Percentiles rank a stretch among this genome's conserved stretches.
These are phyloP conservation scores for Leccinum fuscescens DNA, from an alignment of 1,284 basidiomycete genomes.

Conservation along the genomic window DNA sequence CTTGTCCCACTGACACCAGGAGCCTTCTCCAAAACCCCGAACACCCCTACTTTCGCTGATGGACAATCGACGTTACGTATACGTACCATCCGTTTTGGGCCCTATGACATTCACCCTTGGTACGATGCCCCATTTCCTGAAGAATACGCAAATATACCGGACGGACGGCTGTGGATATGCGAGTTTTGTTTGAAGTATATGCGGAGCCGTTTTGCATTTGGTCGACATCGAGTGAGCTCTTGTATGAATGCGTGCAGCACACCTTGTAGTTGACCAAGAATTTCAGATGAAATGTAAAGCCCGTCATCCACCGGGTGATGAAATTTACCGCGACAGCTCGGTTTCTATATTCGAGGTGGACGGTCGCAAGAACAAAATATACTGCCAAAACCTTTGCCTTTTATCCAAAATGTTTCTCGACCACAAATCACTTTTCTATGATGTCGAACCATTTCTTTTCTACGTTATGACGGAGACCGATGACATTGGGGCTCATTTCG, in stretches of 20 bases:
- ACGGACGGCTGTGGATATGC: constrained; percentile 94
- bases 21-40: constrained; percentile 30
- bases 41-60: constrained; percentile 24
- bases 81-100: constrained; percentile 89
- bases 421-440: constrained; percentile 99
- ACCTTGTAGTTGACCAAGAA: constrained; percentile 21
- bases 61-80: constrained; percentile 61
- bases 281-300: constrained; percentile 89
- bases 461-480: constrained; percentile 96
- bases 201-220: constrained; percentile 90
- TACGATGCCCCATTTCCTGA: constrained; percentile 99
- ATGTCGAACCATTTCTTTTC: constrained; percentile 98
- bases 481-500: constrained; percentile 88
- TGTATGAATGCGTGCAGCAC: not conserved
- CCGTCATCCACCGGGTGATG: constrained; percentile 94
- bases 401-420: constrained; percentile 99
- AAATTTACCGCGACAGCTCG: constrained; percentile 90
- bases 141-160: constrained; percentile 92
- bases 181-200: constrained; percentile 99
- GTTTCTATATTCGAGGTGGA: constrained; percentile 98
- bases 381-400: constrained; percentile 98
- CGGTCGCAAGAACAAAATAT: constrained; percentile 98
- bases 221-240: constrained; percentile 75
- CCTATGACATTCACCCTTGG: constrained; percentile 96
- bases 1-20: constrained; percentile 36